Evolutionary conservation across 2,329 filamentous ascomycete genomes (phyloP).

Genomic region (Helotiales sp.): DNA sequence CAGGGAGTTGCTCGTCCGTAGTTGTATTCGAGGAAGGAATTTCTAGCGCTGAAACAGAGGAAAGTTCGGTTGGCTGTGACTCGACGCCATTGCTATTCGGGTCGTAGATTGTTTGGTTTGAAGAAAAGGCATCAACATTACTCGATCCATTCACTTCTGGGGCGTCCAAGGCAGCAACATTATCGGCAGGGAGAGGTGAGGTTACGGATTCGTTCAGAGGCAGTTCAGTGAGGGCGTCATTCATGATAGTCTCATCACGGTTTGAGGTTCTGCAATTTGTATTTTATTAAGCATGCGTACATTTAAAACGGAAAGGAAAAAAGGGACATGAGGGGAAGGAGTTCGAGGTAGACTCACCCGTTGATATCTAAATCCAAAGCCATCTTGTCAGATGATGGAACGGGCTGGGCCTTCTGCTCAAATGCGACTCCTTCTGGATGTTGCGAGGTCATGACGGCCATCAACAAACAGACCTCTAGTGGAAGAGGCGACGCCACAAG

Average conservation of each 20-base stretch:
- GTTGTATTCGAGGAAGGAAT: conserved; percentile 32
- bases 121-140: conserved; percentile 37
- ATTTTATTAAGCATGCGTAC: conserved; percentile 43
- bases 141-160: conserved; percentile 33
- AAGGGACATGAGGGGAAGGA: conserved; percentile 36
- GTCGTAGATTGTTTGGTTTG: conserved; percentile 37
- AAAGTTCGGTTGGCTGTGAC: conserved; percentile 27
- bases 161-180: conserved; percentile 1
- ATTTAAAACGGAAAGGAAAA: conserved; percentile 36
- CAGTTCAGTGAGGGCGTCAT: conserved; percentile 32
- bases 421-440: conserved; percentile 42
- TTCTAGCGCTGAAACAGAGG: conserved; percentile 26
- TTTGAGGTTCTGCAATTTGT: conserved; percentile 41
- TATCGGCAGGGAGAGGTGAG: conserved; percentile 23
- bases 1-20: conserved; percentile 25
- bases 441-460: conserved; percentile 60
- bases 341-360: conserved; percentile 58
- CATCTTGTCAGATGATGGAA: conserved; percentile 54
- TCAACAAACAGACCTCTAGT: conserved; percentile 46
- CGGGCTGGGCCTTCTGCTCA: conserved; percentile 57
- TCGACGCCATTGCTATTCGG: conserved; percentile 21
- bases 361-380: conserved; percentile 59
- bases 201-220: conserved; percentile 25
- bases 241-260: conserved; percentile 39
- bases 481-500: conserved; percentile 28